A percentile compares a stretch with the other conserved stretches of the same genome.
phyloP scores from a whole-genome alignment of 768 basidiomycete genomes.

The Psilocybe subaeruginosa region DNA sequence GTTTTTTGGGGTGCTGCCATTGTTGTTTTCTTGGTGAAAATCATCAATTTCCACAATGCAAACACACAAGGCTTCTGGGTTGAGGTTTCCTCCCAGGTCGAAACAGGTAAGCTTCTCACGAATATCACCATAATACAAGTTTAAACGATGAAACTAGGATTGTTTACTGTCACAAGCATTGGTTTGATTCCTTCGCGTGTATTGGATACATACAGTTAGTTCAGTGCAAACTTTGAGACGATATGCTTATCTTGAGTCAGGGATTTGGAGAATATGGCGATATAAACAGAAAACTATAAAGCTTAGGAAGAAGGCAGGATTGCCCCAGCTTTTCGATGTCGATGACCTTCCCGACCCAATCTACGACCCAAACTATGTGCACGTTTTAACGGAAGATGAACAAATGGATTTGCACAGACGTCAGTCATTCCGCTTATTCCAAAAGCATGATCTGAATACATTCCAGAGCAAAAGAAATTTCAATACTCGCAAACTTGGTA shows the following conservation, averaged over 20 bases:
- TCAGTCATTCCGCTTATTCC: conserved; percentile 32
- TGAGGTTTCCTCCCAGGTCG: conserved; percentile 76
- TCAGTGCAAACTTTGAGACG: neutral
- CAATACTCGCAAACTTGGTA: conserved; percentile 83
- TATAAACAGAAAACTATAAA: conserved; percentile 65
- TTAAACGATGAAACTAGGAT: conserved; percentile 39
- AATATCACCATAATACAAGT: neutral
- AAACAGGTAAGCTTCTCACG: conserved; percentile 55
- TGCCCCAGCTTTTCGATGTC: conserved; percentile 70
- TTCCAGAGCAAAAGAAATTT: conserved; percentile 68
- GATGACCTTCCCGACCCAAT: conserved; percentile 84
- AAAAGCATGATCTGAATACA: neutral
- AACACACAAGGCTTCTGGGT: conserved; percentile 82
- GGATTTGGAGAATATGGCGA: conserved; percentile 73
- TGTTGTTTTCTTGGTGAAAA: conserved; percentile 68
- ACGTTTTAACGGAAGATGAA: conserved; percentile 68
- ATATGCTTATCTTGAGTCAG: conserved; percentile 35
- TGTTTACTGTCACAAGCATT: conserved; percentile 82
- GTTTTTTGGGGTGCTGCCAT: conserved; percentile 91
- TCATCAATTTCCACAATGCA: conserved; percentile 72
- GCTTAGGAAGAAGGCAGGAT: conserved; percentile 61
- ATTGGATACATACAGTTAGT: conserved; percentile 75
- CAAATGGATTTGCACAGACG: conserved; percentile 67
- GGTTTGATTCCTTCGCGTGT: conserved; percentile 78
- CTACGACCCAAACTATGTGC: conserved; percentile 71